Evolutionary conservation across 2,329 filamentous ascomycete species (phyloP).

Genomic region (Fusarium sp.): DNA sequence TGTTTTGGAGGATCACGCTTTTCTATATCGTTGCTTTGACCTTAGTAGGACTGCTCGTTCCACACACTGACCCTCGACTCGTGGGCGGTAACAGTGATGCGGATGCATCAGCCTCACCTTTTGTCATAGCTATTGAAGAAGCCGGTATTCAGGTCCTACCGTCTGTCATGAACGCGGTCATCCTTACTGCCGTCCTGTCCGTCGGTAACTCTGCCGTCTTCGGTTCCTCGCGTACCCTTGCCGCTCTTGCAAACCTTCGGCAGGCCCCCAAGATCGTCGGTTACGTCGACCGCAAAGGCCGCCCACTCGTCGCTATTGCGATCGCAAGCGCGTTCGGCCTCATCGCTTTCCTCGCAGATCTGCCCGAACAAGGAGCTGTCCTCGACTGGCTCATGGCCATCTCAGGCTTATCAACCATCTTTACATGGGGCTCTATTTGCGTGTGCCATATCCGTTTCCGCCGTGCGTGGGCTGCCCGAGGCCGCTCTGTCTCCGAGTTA

Average conservation of each 20-base stretch:
- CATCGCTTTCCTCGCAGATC: constrained; percentile 79
- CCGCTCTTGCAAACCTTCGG: constrained; percentile 86
- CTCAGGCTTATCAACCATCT: constrained; percentile 77
- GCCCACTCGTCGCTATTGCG: constrained; percentile 78
- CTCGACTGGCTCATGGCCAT: constrained; percentile 85
- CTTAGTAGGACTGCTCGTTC: constrained; percentile 84
- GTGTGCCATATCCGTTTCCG: constrained; percentile 94
- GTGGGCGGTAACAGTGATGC: constrained; percentile 64
- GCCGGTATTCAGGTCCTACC: constrained; percentile 84
- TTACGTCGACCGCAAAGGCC: constrained; percentile 85
- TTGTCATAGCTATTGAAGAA: constrained; percentile 90
- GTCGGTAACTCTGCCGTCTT: constrained; percentile 94
- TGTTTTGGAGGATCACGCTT: constrained; percentile 92
- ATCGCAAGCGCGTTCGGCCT: constrained; percentile 75
- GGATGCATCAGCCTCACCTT: constrained; percentile 83
- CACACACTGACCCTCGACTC: constrained; percentile 73
- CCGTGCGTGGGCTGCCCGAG: constrained; percentile 75
- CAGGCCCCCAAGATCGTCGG: constrained; percentile 81
- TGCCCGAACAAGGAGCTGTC: constrained; percentile 66
- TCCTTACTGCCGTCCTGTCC: constrained; percentile 88
- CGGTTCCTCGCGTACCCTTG: constrained; percentile 88
- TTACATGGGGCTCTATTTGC: constrained; percentile 87
- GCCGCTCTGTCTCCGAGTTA: constrained; percentile 77
- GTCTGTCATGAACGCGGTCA: constrained; percentile 94
- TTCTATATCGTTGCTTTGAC: constrained; percentile 89